These are phyloP conservation scores for Solanum tarijense DNA, from an alignment of 257 asterid species.

Conservation along the genomic window DNA sequence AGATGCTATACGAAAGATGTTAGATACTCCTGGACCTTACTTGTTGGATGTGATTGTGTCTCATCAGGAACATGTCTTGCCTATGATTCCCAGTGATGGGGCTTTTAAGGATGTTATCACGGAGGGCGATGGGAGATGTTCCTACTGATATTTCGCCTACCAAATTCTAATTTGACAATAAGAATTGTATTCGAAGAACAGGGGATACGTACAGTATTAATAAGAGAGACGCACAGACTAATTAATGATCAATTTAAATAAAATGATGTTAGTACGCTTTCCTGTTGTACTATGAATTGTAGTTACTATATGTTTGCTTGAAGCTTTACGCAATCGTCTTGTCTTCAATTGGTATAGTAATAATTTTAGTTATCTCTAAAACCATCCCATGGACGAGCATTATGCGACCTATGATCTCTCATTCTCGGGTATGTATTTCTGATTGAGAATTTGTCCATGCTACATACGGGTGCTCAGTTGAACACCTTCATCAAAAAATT, in stretches of 20 bases:
- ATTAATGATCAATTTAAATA: not conserved
- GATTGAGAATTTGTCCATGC: not conserved
- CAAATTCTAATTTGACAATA: not conserved
- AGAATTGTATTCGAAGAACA: not conserved
- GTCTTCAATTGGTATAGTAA: not conserved
- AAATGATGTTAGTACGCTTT: not conserved
- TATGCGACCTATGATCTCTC: not conserved
- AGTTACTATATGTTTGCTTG: not conserved
- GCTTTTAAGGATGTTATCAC: slow-evolving; percentile 70
- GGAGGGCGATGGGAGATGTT: slow-evolving; percentile 63
- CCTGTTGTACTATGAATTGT: not conserved
- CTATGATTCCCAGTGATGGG: slow-evolving; percentile 82
- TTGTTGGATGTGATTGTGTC: slow-evolving; percentile 72
- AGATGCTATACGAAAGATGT: slow-evolving; percentile 58
- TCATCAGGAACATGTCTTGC: slow-evolving; percentile 79
- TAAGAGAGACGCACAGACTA: not conserved
- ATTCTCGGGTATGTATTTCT: not conserved
- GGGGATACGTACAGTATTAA: not conserved
- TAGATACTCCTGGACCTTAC: slow-evolving; percentile 72
- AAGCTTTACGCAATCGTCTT: not conserved
- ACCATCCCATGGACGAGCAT: no score
- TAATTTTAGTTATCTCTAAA: not conserved
- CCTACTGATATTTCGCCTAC: slow-evolving; percentile 10
- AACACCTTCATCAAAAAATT: no score
- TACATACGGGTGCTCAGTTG: no score